Base-by-base conservation (phyloP, 805 yeast species). In the Schizosaccharomyces lindneri region DNA sequence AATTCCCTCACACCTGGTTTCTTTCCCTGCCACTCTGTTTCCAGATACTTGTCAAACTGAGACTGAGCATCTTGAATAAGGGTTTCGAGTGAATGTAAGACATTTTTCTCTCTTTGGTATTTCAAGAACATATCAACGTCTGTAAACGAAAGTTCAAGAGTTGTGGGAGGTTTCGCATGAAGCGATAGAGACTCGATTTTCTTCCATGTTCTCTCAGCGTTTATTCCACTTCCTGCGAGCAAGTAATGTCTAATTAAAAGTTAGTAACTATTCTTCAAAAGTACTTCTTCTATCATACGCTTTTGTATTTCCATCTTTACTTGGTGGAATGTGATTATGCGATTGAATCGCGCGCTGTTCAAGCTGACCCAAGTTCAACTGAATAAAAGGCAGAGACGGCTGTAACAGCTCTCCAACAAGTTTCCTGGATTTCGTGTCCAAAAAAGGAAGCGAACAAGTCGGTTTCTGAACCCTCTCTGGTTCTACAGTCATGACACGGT, bases 141-240 rank as follows among this genome's bases (percentile, higher is more conserved):
- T 4, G 68, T 65, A 63, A 68, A 68, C 57, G 59, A 68, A 36
- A 13, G 61, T 29, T 63, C 61, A 60, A 65, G 61, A 27, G 63
- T 60, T 4, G 64, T 60, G 17, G 36, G 36, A 29, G 57, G 31
- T 24, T 29, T 29, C 6, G n/a, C 36, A 61, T 69, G 63, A 63
- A 71, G 63, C 55, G 73, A 72, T 63, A 77, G 69, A 48, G 78
- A 66, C 60, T 76, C 75, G 64, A 77, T 69, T 66, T 78, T 70
- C 70, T 73, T 63, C 65, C 85, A 88, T 48, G 89, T 81, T 63
- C 87, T 93, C 66, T 87, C 95, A 61, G 90, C 83, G 55, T 86
- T 81, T 61, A 88, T 79, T 1, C 97, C 97, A 68, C 90, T 84
- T 1, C 89, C 85, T 5, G 96, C 95, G 55, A 90, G 74, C 48